Evolutionary conservation across 176 grass and related monocot genomes (phyloP), one percentile per base, ranked within the genome.

Genomic region (Oryza punctata): DNA sequence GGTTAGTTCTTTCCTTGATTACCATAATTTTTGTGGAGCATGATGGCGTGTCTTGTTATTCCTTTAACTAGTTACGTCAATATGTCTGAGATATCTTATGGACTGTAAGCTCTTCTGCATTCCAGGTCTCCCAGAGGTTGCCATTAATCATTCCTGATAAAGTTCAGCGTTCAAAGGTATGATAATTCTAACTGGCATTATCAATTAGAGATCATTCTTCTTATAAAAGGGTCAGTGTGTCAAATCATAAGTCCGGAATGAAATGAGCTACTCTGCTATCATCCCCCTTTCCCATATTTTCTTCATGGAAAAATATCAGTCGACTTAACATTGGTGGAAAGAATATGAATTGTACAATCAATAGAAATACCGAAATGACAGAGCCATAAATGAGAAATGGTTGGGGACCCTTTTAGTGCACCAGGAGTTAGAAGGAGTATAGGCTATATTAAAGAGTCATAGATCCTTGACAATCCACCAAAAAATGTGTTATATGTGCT

Each of bases 131-230:
- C 75, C 87, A 90, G 75, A 93, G 96, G 87, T 78, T 98, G 59
- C 96, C 96, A 40, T 84, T 98, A 73, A 82, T 95, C 12, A 91
- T 95, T 38, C 82, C 89, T 73, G 96, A 98, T 61, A 98, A 95
- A 95, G 87, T 95, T 82, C 96, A 98, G 84, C 92, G 92, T 70
- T 91, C 96, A 69, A 98, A 98, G 92, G 96, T 98, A 91, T 83
- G 33, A 80, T 59, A 83, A 59, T 74, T 78, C 41, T 87, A 81
- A 54, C 28, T 57, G 43, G 7, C 64, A 84, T 49, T 87, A 81
- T 49, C 85, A 41, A 41, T 41, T 65, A 35, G 45, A 68, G 0
- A 73, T n/a, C 14, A 5, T 37, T 70, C 3, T 30, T 86, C 70
- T 67, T 78, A 54, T 82, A 63, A 82, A 75, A 75, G 23, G 12